Evolutionary conservation across 1,284 basidiomycete species (phyloP).

Genomic region (Gastroboletus turbinatus): DNA sequence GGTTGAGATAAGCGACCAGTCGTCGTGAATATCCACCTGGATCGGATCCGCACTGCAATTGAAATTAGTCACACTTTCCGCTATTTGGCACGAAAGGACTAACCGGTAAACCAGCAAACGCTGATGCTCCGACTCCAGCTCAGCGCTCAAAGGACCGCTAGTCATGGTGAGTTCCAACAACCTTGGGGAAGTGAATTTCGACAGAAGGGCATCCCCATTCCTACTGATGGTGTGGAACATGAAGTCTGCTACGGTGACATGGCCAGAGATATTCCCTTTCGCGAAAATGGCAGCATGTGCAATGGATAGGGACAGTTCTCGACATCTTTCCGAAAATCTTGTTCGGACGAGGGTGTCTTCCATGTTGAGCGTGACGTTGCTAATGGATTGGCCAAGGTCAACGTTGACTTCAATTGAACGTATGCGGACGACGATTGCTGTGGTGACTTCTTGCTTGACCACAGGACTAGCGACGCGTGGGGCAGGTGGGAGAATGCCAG

Average conservation of each 20-base stretch:
- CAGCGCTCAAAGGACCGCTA: constrained; percentile 67
- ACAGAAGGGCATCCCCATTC: constrained; percentile 38
- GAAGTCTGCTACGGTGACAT: constrained; percentile 66
- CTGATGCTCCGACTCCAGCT: constrained; percentile 76
- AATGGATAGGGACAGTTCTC: constrained; percentile 69
- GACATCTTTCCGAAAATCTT: constrained; percentile 53
- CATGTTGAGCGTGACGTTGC: constrained; percentile 62
- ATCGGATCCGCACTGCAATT: constrained; percentile 71
- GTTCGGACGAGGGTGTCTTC: constrained; percentile 60
- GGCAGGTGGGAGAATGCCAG: constrained; percentile 15
- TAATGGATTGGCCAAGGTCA: constrained; percentile 79
- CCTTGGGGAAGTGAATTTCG: constrained; percentile 39
- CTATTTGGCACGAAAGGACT: constrained; percentile 26
- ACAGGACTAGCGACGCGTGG: constrained; percentile 13
- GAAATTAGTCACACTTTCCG: background rate
- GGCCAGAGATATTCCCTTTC: constrained; percentile 75
- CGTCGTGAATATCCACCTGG: constrained; percentile 74
- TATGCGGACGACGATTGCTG: constrained; percentile 64
- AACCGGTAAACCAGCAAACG: constrained; percentile 78
- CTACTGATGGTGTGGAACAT: constrained; percentile 75
- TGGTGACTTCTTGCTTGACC: constrained; percentile 52
- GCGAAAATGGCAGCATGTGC: constrained; percentile 61
- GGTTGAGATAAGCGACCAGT: constrained; percentile 65
- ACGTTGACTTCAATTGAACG: constrained; percentile 71
- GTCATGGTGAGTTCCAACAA: constrained; percentile 78